Conservation (phyloP, 352 stramenopile species). For the Globisporangium cystogenes region DNA sequence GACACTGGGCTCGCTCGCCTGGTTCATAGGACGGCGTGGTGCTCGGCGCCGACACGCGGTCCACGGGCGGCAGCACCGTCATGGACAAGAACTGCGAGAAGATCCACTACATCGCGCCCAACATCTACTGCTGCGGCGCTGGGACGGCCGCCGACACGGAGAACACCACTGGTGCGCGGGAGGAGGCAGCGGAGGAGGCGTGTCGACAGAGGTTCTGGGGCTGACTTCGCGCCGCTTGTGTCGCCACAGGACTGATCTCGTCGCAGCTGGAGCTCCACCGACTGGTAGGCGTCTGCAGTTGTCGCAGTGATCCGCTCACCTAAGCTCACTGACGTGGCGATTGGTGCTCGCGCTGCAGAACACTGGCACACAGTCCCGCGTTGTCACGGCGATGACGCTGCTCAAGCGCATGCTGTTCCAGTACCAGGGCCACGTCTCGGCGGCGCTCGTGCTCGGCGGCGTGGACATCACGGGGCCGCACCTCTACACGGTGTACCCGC, state of each 20-base stretch:
- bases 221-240: too few relatives aligned
- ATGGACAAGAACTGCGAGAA: slow-evolving; percentile 99
- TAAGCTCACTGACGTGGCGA: too few relatives aligned
- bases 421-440: slow-evolving; percentile 95
- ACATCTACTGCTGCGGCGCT: slow-evolving; percentile 99
- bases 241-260: slow-evolving; percentile 43
- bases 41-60: slow-evolving; percentile 96
- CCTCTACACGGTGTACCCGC: slow-evolving; percentile 98
- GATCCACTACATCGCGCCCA: slow-evolving; percentile 99
- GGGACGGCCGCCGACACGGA: slow-evolving; percentile 98
- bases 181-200: not conserved
- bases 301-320: too few relatives aligned
- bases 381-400: slow-evolving; percentile 96
- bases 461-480: slow-evolving; percentile 94
- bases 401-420: slow-evolving; percentile 97
- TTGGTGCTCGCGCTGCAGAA: slow-evolving; percentile 29
- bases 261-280: slow-evolving; percentile 95
- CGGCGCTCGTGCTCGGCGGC: slow-evolving; percentile 97
- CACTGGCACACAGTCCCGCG: slow-evolving; percentile 83
- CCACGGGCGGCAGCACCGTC: slow-evolving; percentile 93
- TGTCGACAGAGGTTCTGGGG: too few relatives aligned
- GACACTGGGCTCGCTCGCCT: too few relatives aligned
- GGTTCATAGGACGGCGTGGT: slow-evolving; percentile 90
- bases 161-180: slow-evolving; percentile 63
- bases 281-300: slow-evolving; percentile 51